Evolutionary conservation across 768 basidiomycete genomes (phyloP), one percentile per base, ranked within the genome.

Genomic region (Amanita subjunquillea): DNA sequence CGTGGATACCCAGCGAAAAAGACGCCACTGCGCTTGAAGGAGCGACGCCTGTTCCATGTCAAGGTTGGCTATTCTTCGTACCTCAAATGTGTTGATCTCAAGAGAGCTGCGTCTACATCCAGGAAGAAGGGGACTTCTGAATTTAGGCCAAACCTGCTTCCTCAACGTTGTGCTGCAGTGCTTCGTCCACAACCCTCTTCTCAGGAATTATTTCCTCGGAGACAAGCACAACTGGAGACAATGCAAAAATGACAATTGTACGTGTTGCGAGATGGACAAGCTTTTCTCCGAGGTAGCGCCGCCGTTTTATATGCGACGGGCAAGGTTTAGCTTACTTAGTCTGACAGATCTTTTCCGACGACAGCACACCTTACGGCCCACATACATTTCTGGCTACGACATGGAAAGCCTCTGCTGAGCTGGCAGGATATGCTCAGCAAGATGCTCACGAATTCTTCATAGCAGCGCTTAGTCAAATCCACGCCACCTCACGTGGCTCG

Each of bases 81-180:
- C 13, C 38, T 22, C 13, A 20, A 20, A 29, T 17, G 13, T 30
- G 12, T 6, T 5, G 12, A 23, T 30, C 30, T 6, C 17, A 6
- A 15, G 25, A 48, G 47, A 15, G 15, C n/a, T 6, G n/a, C n/a
- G 1, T 15, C 39, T 22, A 9, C 50, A 36, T 32, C 8, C 41
- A 90, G 90, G 83, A 48, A 81, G 88, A n/a, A 75, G 88, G 53
- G 91, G 92, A 0, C 72, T 95, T 3, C 69, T 91, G 40, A 94
- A 95, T 65, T 79, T 95, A 0, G 91, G 91, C 1, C 85, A 92
- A 64, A 97, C 93, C 0, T 98, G 95, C 62, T 97, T 92, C 69
- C 76, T 98, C 59, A 95, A 91, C 57, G 91, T 86, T 48, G 82
- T 96, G 20, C 75, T 98, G 9, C 95, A 98, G 65, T 81, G 80